A percentile compares a stretch with the other conserved stretches of the same genome.
These are phyloP conservation scores for Jaminaea rosea DNA, from an alignment of 1,284 basidiomycete genomes.

Conservation along the genomic window DNA sequence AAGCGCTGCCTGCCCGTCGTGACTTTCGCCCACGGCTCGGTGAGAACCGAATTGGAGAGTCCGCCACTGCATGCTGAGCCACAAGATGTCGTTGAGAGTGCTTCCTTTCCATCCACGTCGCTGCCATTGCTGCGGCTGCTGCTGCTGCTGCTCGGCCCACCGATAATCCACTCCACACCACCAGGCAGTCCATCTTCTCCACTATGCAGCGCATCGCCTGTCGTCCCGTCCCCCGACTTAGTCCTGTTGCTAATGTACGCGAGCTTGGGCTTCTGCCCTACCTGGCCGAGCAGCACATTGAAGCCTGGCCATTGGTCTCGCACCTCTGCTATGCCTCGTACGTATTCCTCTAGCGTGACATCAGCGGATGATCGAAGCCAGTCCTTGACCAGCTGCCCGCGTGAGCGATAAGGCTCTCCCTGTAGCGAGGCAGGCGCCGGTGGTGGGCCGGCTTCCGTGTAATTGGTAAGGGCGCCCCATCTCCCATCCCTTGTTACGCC, in stretches of 20 bases:
- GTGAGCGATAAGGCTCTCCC: conserved; percentile 8
- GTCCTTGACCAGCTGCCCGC: conserved; percentile 20
- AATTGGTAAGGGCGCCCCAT: conserved; percentile 33
- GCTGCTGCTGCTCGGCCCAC: no score
- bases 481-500: conserved; percentile 19
- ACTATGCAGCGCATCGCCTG: no score
- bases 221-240: no score
- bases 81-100: not conserved
- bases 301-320: conserved; percentile 25
- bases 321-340: conserved; percentile 1
- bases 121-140: no score
- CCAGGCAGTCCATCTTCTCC: no score
- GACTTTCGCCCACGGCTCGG: conserved; percentile 19
- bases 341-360: conserved; percentile 4
- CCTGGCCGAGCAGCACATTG: conserved; percentile 22
- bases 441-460: conserved; percentile 18
- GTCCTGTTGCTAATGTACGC: no score
- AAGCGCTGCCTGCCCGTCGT: conserved; percentile 4
- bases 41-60: conserved; percentile 16
- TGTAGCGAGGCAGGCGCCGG: not conserved
- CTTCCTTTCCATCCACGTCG: not conserved
- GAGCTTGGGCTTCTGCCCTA: no score
- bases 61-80: not conserved
- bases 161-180: no score
- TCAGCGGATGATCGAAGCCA: conserved; percentile 10